Conservation (phyloP, 805 yeast genomes). For the Yarrowia sp. region DNA sequence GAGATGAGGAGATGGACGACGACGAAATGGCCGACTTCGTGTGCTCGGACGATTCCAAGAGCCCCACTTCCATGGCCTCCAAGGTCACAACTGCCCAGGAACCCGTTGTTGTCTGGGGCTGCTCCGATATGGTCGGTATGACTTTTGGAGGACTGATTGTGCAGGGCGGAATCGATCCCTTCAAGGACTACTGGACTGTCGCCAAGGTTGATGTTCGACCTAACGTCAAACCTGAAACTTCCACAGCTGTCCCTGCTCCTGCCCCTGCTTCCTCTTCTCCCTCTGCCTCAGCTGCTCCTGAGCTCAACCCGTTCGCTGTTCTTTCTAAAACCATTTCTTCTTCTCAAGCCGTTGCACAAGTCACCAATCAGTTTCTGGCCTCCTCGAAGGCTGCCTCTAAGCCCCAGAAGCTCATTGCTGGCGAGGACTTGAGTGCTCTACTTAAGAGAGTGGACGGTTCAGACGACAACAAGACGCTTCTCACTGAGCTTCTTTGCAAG, state of each 20-base stretch:
- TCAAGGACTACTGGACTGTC: neutral
- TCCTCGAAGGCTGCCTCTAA: neutral
- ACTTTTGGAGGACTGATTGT: neutral
- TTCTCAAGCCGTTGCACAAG: neutral
- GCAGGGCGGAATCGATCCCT: neutral
- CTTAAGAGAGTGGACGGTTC: neutral
- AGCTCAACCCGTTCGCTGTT: neutral
- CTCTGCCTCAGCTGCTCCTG: neutral
- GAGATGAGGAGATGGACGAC: constrained; percentile 1
- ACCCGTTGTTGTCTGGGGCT: constrained; percentile 12
- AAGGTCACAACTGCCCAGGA: neutral
- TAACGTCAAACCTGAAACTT: too few relatives aligned
- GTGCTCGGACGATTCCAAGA: neutral
- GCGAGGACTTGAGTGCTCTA: neutral
- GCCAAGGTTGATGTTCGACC: neutral
- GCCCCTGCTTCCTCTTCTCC: neutral
- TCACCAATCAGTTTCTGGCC: neutral
- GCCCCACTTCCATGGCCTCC: neutral
- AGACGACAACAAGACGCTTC: constrained; percentile 5
- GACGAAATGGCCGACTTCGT: constrained; percentile 26
- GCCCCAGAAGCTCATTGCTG: neutral
- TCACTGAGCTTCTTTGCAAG: neutral
- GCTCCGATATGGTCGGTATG: neutral
- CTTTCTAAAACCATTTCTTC: neutral
- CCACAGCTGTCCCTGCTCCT: too few relatives aligned